Evolutionary conservation across 164 flowering plant genomes (phyloP).

Genomic region (Hamamelis virginiana): DNA sequence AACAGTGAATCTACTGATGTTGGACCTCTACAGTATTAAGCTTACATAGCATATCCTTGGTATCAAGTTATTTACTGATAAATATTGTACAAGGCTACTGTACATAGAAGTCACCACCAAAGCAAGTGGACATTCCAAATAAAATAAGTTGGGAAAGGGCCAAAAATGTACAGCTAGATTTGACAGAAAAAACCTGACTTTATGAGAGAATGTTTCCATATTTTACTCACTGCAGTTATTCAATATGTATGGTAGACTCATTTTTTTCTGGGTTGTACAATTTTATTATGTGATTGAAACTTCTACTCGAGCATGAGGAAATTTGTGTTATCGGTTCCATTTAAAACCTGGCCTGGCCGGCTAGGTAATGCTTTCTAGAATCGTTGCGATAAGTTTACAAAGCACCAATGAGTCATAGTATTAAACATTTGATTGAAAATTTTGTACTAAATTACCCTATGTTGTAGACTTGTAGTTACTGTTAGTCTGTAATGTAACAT

Average conservation of each 20-base stretch:
- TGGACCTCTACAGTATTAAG: background rate
- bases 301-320: too few species aligned
- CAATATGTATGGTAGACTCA: background rate
- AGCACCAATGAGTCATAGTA: too few species aligned
- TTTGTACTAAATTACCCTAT: background rate
- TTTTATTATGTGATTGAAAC: too few species aligned
- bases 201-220: background rate
- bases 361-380: too few species aligned
- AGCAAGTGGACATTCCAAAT: background rate
- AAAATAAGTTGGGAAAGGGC: background rate
- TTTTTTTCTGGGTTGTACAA: too few species aligned
- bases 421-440: background rate
- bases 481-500: background rate
- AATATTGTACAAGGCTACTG: background rate
- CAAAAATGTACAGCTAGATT: background rate
- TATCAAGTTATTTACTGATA: background rate
- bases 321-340: too few species aligned
- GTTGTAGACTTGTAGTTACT: background rate
- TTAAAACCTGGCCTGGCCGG: too few species aligned
- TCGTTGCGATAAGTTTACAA: too few species aligned
- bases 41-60: background rate
- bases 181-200: background rate
- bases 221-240: background rate
- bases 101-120: background rate
- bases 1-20: background rate